Conservation (phyloP, 441 rosid species). For the Pelargonium citronellum region DNA sequence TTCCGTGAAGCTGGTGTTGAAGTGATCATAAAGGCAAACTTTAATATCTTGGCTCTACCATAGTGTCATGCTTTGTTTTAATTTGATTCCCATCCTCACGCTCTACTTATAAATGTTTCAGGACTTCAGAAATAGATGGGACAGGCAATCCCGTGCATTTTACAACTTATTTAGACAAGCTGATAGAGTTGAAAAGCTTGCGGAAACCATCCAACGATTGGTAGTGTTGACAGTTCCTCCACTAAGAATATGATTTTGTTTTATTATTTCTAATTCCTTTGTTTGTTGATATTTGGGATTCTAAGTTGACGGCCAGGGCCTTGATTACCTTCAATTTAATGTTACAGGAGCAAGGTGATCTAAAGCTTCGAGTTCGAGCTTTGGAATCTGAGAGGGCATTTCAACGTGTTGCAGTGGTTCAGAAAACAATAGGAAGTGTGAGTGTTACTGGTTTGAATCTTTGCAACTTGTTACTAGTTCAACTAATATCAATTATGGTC, state of each 20-base stretch:
- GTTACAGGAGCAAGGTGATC: constrained; percentile 93
- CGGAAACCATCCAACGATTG: constrained; percentile 76
- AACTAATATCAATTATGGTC: not conserved
- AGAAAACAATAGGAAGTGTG: constrained; percentile 92
- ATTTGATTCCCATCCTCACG: constrained; percentile 15
- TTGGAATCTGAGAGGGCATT: constrained; percentile 94
- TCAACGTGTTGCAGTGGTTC: constrained; percentile 94
- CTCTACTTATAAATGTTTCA: constrained; percentile 31
- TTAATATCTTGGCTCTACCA: constrained; percentile 18
- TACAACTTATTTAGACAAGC: constrained; percentile 95
- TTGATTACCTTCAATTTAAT: constrained; percentile 8
- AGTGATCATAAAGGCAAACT: constrained; percentile 71
- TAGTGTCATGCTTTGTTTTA: constrained; percentile 1
- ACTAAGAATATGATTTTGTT: constrained; percentile 7
- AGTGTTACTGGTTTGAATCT: constrained; percentile 29
- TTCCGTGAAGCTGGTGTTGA: constrained; percentile 97
- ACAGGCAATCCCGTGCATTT: constrained; percentile 86
- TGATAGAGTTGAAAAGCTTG: constrained; percentile 90
- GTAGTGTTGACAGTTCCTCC: constrained; percentile 34
- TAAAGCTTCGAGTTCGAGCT: constrained; percentile 90
- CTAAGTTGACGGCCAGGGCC: constrained; percentile 1
- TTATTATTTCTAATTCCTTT: constrained; percentile 4
- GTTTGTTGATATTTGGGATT: constrained; percentile 9
- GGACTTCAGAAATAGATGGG: constrained; percentile 92
- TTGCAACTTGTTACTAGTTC: not conserved